These are phyloP conservation scores for Dryadomyces sulphureus DNA, from an alignment of 2,329 filamentous ascomycete species.

Conservation along the genomic window DNA sequence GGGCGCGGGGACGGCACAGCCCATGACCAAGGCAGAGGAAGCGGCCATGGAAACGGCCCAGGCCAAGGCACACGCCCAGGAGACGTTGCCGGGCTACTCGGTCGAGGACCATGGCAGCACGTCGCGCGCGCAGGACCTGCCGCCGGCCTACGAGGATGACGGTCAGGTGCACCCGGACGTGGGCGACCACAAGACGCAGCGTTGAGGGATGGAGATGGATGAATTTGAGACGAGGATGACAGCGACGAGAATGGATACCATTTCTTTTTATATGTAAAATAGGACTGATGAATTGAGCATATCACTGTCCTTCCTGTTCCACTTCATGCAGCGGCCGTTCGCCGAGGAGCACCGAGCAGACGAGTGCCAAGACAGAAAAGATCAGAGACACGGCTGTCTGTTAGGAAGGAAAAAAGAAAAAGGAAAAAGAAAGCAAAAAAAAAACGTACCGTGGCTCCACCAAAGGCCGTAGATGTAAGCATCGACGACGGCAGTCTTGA, in stretches of 20 bases:
- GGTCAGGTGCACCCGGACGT: slow-evolving; percentile 8
- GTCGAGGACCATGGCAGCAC: slow-evolving; percentile 1
- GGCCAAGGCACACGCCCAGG: slow-evolving; percentile 10
- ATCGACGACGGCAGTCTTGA: slow-evolving; percentile 8
- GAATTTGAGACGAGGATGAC: no score
- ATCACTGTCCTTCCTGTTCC: not conserved
- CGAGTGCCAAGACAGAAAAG: slow-evolving; percentile 7
- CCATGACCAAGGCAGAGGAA: slow-evolving; percentile 8
- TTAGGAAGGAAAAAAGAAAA: not conserved
- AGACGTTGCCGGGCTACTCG: slow-evolving; percentile 15
- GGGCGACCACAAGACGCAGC: slow-evolving; percentile 14
- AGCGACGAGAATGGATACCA: no score
- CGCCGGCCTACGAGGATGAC: slow-evolving; percentile 17
- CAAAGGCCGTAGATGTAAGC: slow-evolving; percentile 11
- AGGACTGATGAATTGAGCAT: not conserved
- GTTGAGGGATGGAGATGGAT: no score
- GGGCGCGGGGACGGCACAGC: not conserved
- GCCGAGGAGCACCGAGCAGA: slow-evolving; percentile 5
- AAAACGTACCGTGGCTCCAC: slow-evolving; percentile 10
- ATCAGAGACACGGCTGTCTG: slow-evolving; percentile 9
- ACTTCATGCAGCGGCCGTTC: slow-evolving; percentile 8
- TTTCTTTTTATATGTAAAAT: not conserved
- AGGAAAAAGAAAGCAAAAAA: not conserved
- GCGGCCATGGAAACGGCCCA: slow-evolving; percentile 12
- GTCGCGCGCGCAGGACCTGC: slow-evolving; percentile 10